Evolutionary conservation across 2,329 filamentous ascomycete genomes (phyloP), one percentile per base, ranked within the genome.

Genomic region (Microsporum canis): DNA sequence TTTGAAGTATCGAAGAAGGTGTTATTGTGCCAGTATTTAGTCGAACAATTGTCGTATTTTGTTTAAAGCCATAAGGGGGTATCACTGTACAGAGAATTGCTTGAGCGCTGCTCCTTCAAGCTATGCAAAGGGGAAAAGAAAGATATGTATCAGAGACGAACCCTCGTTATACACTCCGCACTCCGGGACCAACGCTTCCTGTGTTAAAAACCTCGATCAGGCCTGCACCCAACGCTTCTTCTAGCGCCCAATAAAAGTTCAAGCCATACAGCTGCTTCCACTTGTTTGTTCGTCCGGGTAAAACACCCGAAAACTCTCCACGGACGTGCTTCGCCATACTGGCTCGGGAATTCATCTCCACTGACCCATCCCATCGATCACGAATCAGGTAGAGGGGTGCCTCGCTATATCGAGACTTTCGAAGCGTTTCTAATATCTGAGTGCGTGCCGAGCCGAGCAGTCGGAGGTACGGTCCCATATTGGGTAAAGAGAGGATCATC

Each of bases 281-380:
- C 68, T 84, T 85, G 71, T 81, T 84, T 14, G 84, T 86, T 66
- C 79, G 77, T 0, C 82, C 82, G 0, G 83, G 82, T 47, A 85
- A 65, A 4, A 75, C 75, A 0, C 82, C 82, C 1, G 72, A 72
- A 67, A 79, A 82, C 64, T 85, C 82, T 0, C 83, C 81, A 57
- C 83, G 73, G 8, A 77, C 75, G 57, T 78, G 76, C 69, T 84
- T 84, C 34, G 79, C 79, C 49, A 74, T 69, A 31, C 76, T 76
- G 34, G 77, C 74, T 23, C 72, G 72, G 58, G 71, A 74, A 14
- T 76, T 72, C 17, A 41, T 12, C 43, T 79, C 76, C 3, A 84
- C 73, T 5, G 82, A 82, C n/a, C 84, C 84, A 63, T 86, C 80
- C 84, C 84, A 87, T 23, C 81, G 79, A 68, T 86, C 83, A 29